Evolutionary conservation across 768 basidiomycete species (phyloP).

Genomic region (Brasilioporus rufonigricans): DNA sequence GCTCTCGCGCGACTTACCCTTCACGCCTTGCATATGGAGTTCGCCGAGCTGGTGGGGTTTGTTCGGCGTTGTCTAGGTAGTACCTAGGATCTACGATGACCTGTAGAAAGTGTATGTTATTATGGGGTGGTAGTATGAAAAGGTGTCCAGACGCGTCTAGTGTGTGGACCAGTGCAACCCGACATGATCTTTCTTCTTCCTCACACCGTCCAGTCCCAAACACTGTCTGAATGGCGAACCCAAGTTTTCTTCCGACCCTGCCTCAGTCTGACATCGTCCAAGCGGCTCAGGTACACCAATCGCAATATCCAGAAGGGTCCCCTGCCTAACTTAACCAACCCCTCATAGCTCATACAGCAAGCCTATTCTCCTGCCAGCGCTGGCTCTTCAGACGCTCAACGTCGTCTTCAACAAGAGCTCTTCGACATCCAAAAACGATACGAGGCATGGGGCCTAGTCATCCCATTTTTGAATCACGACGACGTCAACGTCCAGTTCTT

Average conservation of each 20-base stretch:
- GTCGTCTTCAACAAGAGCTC: conserved; percentile 65
- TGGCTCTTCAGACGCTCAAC: conserved; percentile 57
- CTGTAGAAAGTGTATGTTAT: neutral
- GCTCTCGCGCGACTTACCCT: conserved; percentile 9
- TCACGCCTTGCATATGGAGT: conserved; percentile 4
- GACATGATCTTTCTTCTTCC: neutral
- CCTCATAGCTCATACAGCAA: conserved; percentile 62
- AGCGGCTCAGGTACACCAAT: conserved; percentile 53
- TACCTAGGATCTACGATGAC: too few relatives aligned
- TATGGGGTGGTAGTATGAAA: too few relatives aligned
- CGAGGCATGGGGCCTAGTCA: conserved; percentile 82
- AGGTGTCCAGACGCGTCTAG: neutral
- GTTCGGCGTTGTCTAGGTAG: conserved; percentile 1
- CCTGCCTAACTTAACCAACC: conserved; percentile 13
- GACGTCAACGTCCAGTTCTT: conserved; percentile 92
- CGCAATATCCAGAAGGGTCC: conserved; percentile 2
- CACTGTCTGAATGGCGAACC: conserved; percentile 18
- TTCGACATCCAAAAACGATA: conserved; percentile 73
- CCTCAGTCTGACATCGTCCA: conserved; percentile 52
- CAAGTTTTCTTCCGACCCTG: conserved; percentile 51
- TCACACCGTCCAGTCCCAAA: neutral
- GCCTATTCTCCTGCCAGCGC: conserved; percentile 55
- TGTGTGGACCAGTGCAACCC: neutral
- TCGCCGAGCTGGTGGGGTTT: conserved; percentile 19
- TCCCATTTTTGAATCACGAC: conserved; percentile 66